Percentiles rank a stretch among this genome's conserved stretches.
phyloP scores from a whole-genome alignment of 139 green algal genomes.

The Chlorella ohadii region DNA sequence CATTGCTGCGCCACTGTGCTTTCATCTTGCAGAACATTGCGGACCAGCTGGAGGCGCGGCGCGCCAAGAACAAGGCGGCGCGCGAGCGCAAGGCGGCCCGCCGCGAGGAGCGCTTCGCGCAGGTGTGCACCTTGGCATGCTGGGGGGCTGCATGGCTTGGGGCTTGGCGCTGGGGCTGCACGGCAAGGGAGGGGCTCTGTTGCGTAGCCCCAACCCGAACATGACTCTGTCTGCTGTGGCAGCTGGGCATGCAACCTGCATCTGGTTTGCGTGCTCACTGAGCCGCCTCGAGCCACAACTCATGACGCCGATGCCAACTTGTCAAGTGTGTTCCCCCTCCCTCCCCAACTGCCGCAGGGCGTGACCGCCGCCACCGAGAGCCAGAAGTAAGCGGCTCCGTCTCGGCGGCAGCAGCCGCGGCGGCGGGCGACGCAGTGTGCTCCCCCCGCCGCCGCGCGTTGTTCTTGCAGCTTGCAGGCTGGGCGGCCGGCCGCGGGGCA shows the following conservation, averaged over 20 bases:
- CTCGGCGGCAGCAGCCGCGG: not conserved
- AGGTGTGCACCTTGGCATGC: not conserved
- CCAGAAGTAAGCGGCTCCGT: conserved; percentile 15
- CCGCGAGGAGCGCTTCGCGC: conserved; percentile 93
- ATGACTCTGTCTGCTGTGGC: too few species aligned
- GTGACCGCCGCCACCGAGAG: conserved; percentile 25
- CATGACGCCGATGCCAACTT: too few species aligned
- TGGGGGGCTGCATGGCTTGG: not conserved
- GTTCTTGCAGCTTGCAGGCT: not conserved
- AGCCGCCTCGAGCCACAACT: too few species aligned
- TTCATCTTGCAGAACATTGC: conserved; percentile 88
- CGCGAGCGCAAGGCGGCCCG: conserved; percentile 94
- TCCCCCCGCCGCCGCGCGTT: not conserved
- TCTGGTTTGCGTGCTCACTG: not conserved
- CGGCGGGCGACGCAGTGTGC: not conserved
- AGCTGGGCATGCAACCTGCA: not conserved
- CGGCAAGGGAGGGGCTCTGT: too few species aligned
- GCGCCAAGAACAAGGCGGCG: conserved; percentile 96
- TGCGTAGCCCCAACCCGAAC: too few species aligned
- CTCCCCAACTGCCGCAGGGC: not conserved
- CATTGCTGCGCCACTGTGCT: too few species aligned
- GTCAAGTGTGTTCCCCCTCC: too few species aligned
- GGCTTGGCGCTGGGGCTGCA: not conserved
- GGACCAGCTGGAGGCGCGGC: conserved; percentile 98
- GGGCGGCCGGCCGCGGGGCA: not conserved